Conservation (phyloP, 208 protist species). For the Leishmania tropica region DNA sequence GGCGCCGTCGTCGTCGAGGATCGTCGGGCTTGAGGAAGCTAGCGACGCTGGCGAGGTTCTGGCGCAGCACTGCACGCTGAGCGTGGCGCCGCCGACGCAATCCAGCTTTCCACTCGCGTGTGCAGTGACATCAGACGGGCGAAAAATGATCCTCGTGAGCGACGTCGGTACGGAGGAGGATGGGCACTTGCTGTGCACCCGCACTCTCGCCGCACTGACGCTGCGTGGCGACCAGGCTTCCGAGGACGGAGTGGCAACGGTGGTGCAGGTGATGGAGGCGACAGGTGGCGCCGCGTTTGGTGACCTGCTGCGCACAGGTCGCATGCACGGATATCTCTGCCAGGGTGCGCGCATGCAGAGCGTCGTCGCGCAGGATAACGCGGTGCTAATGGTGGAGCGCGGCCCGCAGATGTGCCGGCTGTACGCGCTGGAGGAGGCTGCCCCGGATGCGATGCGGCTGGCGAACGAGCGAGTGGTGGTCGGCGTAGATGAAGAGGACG, state of each 20-base stretch:
- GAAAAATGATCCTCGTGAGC: constrained; percentile 53
- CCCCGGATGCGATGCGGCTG: constrained; percentile 15
- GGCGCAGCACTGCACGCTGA: constrained; percentile 49
- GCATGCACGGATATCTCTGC: constrained; percentile 27
- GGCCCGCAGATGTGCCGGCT: constrained; percentile 35
- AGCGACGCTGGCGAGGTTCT: constrained; percentile 33
- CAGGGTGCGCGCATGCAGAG: constrained; percentile 34
- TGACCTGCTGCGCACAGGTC: constrained; percentile 17
- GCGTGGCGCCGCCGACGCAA: constrained; percentile 44
- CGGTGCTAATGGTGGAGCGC: constrained; percentile 28
- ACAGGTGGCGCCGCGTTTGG: constrained; percentile 12
- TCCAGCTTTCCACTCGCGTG: constrained; percentile 61
- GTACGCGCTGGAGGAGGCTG: constrained; percentile 26
- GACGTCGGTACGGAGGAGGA: constrained; percentile 64
- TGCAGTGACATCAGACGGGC: constrained; percentile 33
- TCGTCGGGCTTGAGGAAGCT: constrained; percentile 6
- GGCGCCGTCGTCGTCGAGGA: constrained; percentile 1
- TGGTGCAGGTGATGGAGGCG: constrained; percentile 41
- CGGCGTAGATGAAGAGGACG: constrained; percentile 26
- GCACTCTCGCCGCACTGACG: constrained; percentile 61
- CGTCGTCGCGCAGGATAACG: constrained; percentile 23
- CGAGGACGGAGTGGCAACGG: constrained; percentile 19
- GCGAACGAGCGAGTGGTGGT: constrained; percentile 37
- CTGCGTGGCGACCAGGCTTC: constrained; percentile 12
- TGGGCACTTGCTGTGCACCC: constrained; percentile 44